These are phyloP conservation scores for Nannochloropsis salina DNA, from an alignment of 108 stramenopile genomes.

Conservation along the genomic window DNA sequence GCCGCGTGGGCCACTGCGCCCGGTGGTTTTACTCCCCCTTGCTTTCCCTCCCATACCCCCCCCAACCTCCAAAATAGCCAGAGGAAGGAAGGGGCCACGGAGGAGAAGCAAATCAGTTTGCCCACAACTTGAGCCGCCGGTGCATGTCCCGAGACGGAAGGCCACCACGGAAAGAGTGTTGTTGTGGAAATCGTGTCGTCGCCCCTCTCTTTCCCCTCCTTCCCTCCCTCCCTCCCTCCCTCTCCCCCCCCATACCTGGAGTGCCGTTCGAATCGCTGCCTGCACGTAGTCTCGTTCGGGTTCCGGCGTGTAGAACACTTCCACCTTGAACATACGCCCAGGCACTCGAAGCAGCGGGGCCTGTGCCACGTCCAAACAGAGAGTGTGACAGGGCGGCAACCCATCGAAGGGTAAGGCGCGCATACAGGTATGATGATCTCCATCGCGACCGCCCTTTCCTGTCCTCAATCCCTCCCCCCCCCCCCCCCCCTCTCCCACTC, in stretches of 20 bases:
- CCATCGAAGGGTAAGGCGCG: neutral
- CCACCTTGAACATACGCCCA: constrained; percentile 93
- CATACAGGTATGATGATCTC: neutral
- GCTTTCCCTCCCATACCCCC: neutral
- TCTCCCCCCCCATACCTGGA: constrained; percentile 67
- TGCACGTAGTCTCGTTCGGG: constrained; percentile 98
- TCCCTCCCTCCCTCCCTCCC: neutral
- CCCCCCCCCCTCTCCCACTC: neutral
- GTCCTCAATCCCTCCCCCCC: neutral
- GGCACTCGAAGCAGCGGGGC: constrained; percentile 71
- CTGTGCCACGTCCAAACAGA: neutral
- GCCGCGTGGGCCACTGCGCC: neutral
- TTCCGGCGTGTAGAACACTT: constrained; percentile 91
- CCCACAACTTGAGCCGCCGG: neutral
- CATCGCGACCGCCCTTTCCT: neutral
- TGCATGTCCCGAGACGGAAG: neutral
- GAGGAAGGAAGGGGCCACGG: neutral
- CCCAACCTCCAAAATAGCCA: neutral
- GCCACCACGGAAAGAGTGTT: neutral
- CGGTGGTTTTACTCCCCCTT: neutral
- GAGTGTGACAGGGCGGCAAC: neutral
- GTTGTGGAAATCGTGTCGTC: neutral
- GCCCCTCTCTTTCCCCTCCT: neutral
- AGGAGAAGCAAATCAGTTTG: neutral
- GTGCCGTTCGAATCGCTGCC: constrained; percentile 85